These are phyloP conservation scores for Limonium bicolor DNA, from an alignment of 148 eudicot species.

Conservation along the genomic window DNA sequence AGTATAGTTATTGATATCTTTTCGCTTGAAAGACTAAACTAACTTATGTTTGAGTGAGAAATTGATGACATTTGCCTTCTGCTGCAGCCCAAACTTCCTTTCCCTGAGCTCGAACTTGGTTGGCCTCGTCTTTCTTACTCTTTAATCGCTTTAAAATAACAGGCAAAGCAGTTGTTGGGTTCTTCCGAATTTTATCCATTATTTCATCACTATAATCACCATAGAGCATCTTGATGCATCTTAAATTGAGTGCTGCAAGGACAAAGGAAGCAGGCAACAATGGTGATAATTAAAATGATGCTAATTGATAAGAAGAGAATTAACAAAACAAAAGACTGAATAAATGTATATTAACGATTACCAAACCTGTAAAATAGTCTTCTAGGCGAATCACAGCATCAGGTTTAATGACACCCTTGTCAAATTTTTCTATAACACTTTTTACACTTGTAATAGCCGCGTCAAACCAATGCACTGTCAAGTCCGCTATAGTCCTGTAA, in stretches of 20 bases:
- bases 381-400: constrained; percentile 1
- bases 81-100: constrained; percentile 85
- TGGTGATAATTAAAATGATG: neutral
- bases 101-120: constrained; percentile 75
- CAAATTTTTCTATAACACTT: constrained; percentile 1
- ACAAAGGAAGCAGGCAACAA: constrained; percentile 9
- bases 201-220: constrained; percentile 96
- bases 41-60: constrained; percentile 92
- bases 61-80: constrained; percentile 78
- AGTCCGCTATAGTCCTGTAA: constrained; percentile 3
- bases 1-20: constrained; percentile 78
- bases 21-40: constrained; percentile 96
- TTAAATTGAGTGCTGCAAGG: constrained; percentile 52
- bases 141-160: constrained; percentile 83
- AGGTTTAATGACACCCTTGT: neutral
- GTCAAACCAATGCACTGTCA: constrained; percentile 1
- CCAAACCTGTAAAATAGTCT: constrained; percentile 6
- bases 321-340: neutral
- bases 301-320: neutral
- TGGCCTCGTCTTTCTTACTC: constrained; percentile 95
- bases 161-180: constrained; percentile 67
- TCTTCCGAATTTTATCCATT: constrained; percentile 68
- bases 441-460: constrained; percentile 2
- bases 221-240: constrained; percentile 85
- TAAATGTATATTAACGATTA: neutral